A percentile compares a stretch with the other conserved stretches of the same genome.
Evolutionary conservation across 2,329 filamentous ascomycete species (phyloP).

Genomic region (Colletotrichum higginsianum): DNA sequence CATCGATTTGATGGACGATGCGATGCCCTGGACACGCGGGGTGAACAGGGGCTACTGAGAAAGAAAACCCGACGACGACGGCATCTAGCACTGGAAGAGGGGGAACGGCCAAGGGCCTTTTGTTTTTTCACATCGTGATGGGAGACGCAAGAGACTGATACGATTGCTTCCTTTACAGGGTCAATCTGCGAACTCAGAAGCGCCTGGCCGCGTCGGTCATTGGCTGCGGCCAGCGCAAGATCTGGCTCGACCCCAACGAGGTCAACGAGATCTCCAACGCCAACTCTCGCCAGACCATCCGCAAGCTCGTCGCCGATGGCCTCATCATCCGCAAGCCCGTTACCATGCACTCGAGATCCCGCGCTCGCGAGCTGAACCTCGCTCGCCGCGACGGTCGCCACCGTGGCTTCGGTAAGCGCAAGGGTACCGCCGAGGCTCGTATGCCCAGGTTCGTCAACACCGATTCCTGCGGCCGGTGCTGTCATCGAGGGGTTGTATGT

Average conservation of each 20-base stretch:
- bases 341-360: constrained; percentile 98
- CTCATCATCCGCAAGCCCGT: constrained; percentile 99
- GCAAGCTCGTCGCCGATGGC: constrained; percentile 99
- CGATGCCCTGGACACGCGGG: constrained; percentile 16
- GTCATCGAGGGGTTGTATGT: not conserved
- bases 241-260: constrained; percentile 99
- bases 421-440: constrained; percentile 99
- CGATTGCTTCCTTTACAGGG: constrained; percentile 72
- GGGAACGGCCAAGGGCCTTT: not conserved
- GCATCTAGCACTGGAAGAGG: constrained; percentile 6
- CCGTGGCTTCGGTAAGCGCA: constrained; percentile 99
- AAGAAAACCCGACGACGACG: constrained; percentile 23
- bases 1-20: constrained; percentile 7
- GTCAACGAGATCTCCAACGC: constrained; percentile 99
- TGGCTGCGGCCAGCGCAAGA: constrained; percentile 99
- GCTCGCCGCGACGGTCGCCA: constrained; percentile 96
- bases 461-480: constrained; percentile 2
- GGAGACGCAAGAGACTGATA: constrained; percentile 39
- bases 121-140: not conserved
- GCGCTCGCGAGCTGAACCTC: constrained; percentile 94
- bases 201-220: constrained; percentile 99
- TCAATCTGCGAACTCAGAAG: constrained; percentile 99
- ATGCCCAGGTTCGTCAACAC: constrained; percentile 87
- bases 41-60: not conserved
- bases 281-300: constrained; percentile 99